Percentiles rank a stretch among this genome's conserved stretches.
phyloP scores from a whole-genome alignment of 495 filamentous ascomycete species.

The Penicillium daleae region DNA sequence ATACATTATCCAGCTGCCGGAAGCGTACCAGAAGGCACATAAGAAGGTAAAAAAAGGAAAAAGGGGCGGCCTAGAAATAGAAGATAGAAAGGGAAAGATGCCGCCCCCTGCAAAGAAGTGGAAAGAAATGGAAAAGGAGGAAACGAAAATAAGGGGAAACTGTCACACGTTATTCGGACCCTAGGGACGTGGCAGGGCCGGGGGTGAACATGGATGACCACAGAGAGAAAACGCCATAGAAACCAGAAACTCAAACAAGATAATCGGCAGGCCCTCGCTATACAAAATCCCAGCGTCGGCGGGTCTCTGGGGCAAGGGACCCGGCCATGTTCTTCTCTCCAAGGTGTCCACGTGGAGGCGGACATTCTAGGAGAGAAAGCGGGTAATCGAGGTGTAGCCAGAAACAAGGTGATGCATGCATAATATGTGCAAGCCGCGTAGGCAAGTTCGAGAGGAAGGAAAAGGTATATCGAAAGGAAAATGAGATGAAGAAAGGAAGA shows the following conservation, averaged over 20 bases:
- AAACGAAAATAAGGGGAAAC: conserved; percentile 18
- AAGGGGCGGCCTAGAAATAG: conserved; percentile 23
- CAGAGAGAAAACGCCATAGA: conserved; percentile 35
- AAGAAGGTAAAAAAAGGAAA: conserved; percentile 35
- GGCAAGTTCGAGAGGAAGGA: conserved; percentile 26
- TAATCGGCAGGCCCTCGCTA: conserved; percentile 40
- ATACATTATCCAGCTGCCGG: conserved; percentile 53
- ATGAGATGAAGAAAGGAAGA: conserved; percentile 20
- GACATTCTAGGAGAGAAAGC: background rate
- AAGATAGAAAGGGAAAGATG: conserved; percentile 12
- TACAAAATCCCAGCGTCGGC: conserved; percentile 32
- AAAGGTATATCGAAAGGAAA: conserved; percentile 30
- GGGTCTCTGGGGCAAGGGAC: conserved; percentile 6
- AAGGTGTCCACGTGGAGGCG: background rate
- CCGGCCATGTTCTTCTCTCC: background rate
- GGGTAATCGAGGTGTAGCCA: conserved; percentile 16
- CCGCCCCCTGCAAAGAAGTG: conserved; percentile 21
- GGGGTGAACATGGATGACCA: conserved; percentile 37
- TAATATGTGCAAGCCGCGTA: conserved; percentile 45
- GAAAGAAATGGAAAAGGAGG: conserved; percentile 17
- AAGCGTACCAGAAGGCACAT: conserved; percentile 36
- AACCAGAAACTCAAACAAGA: conserved; percentile 24
- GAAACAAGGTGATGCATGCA: conserved; percentile 22
- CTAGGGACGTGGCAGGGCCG: conserved; percentile 51
- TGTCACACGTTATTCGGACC: conserved; percentile 38